Evolutionary conservation across 495 filamentous ascomycete genomes (phyloP), one percentile per base, ranked within the genome.

Genomic region (Aspergillus sparsus): DNA sequence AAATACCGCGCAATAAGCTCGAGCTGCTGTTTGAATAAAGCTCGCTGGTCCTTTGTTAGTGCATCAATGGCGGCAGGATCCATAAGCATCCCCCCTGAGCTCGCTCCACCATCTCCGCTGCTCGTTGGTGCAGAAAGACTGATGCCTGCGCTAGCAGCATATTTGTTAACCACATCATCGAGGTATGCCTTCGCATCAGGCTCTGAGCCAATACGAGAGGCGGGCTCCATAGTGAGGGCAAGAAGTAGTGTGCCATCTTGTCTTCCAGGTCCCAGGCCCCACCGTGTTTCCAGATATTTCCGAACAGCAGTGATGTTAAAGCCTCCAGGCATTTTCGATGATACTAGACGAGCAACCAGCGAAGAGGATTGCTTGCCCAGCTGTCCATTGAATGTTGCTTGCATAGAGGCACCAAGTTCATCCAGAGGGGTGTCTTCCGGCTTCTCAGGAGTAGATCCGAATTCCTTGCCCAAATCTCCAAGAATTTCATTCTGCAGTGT

Each of bases 291-390:
- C 21, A 99, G 73, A 66, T 98, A 94, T 77, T 99, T 98, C 50
- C 93, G 83, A 11, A 94, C 91, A 2, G 88, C 82, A 65, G 93
- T 97, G 70, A 98, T 98, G 71, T 98, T 99, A 82, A 98, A 99
- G 50, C 94, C 94, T 69, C 93, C 95, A 35, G 94, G 95, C 94
- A 99, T 98, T 74, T 99, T 99, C 6, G 94, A 97, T 5, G 95
- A 97, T 32, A 99, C 93, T 69, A 97, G 80, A 60, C 93, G 86
- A 34, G 95, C 93, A 68, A 98, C 87, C 54, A 98, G 85, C 5
- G 94, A 96, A 33, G 91, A 91, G 0, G 94, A 93, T 57, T 98
- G 94, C 77, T 99, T 98, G 64, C 94, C 94, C 51, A 98, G 86
- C 77, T 97, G 92, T 52, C 94, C 94, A 73, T 97, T 94, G 80